A percentile compares a stretch with the other conserved stretches of the same genome.
phyloP scores from a whole-genome alignment of 2,329 filamentous ascomycete species.

The Metarhizium album region DNA sequence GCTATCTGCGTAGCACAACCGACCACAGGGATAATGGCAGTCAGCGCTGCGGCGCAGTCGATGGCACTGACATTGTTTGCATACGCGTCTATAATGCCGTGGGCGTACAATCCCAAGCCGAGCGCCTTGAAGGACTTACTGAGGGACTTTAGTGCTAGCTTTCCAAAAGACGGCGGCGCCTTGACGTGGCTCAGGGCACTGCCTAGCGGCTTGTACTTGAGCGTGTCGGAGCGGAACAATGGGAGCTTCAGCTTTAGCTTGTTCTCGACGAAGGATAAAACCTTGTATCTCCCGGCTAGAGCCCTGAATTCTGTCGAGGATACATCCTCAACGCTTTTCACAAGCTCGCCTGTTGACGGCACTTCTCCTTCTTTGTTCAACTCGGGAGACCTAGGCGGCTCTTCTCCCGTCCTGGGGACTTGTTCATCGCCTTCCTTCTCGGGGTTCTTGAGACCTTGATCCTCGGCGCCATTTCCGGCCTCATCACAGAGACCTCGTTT shows the following conservation, averaged over 20 bases:
- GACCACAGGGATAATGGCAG: constrained; percentile 1
- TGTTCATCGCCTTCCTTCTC: too few relatives aligned
- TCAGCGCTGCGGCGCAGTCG: constrained; percentile 1
- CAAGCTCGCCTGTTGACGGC: too few relatives aligned
- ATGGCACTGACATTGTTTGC: constrained; percentile 1
- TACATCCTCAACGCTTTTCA: neutral
- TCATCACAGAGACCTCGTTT: too few relatives aligned
- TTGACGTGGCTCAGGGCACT: neutral
- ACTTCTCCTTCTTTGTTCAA: too few relatives aligned
- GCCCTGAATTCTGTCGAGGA: neutral
- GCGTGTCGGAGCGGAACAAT: neutral
- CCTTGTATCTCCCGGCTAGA: neutral
- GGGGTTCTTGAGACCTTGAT: too few relatives aligned
- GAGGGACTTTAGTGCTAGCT: neutral
- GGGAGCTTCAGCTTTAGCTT: neutral
- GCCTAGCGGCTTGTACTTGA: neutral
- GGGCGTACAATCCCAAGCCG: neutral
- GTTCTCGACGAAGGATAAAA: neutral
- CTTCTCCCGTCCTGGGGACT: too few relatives aligned
- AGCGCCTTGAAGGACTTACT: neutral
- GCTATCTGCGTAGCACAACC: neutral
- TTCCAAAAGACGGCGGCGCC: neutral
- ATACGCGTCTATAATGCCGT: neutral
- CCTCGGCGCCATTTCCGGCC: too few relatives aligned
- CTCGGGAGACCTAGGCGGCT: too few relatives aligned